These are phyloP conservation scores for Orbilia ellipsospora DNA, from an alignment of 2,329 filamentous ascomycete genomes.

Conservation along the genomic window DNA sequence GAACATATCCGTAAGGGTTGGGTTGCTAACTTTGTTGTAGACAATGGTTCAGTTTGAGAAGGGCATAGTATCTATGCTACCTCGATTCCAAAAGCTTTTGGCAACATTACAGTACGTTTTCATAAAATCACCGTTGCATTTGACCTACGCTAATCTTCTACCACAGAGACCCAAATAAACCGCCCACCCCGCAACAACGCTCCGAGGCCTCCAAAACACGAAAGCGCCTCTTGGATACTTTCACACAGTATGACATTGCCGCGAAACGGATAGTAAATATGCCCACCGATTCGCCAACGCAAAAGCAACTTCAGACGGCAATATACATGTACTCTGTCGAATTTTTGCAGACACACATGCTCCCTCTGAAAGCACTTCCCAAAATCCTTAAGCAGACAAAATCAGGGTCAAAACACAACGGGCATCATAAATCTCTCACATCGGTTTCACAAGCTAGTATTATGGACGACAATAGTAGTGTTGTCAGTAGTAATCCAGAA, in stretches of 20 bases:
- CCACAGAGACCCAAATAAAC: slow-evolving; percentile 60
- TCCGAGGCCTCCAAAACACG: slow-evolving; percentile 87
- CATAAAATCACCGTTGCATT: background rate
- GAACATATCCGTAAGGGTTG: background rate
- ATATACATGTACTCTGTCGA: slow-evolving; percentile 83
- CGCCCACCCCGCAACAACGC: slow-evolving; percentile 74
- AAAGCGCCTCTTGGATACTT: slow-evolving; percentile 88
- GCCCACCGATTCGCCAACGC: slow-evolving; percentile 76
- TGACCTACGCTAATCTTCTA: background rate
- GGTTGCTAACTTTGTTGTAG: slow-evolving; percentile 59
- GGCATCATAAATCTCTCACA: slow-evolving; percentile 40
- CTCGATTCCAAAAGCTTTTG: slow-evolving; percentile 83
- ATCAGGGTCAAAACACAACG: slow-evolving; percentile 23
- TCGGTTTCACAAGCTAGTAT: slow-evolving; percentile 38
- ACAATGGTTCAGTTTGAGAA: slow-evolving; percentile 87
- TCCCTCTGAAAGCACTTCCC: slow-evolving; percentile 81
- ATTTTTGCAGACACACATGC: slow-evolving; percentile 90
- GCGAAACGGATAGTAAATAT: slow-evolving; percentile 84
- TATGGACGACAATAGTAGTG: slow-evolving; percentile 61
- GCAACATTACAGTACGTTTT: slow-evolving; percentile 71
- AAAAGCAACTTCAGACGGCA: slow-evolving; percentile 79
- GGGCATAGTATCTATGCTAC: slow-evolving; percentile 82
- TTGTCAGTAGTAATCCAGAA: slow-evolving; percentile 70
- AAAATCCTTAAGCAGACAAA: slow-evolving; percentile 69
- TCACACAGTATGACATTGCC: slow-evolving; percentile 85